Evolutionary conservation across 345 rosid species (phyloP).

Genomic region (Euphorbia lathyris): DNA sequence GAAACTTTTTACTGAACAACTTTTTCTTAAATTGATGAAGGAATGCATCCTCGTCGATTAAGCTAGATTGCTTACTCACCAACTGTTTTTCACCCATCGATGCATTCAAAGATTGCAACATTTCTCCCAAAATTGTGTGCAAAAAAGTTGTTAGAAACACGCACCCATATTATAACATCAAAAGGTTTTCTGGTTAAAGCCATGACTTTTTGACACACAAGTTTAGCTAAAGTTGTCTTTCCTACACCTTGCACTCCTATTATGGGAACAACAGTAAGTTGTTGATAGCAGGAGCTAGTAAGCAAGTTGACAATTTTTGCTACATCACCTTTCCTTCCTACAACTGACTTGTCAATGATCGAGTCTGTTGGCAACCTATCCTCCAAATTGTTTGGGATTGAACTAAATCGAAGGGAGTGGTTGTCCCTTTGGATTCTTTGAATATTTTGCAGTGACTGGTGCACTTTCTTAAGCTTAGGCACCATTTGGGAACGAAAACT

Average conservation of each 20-base stretch:
- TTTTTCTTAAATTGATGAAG: no score
- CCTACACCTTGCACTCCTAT: constrained; percentile 31
- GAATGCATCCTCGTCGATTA: no score
- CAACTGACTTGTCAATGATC: neutral
- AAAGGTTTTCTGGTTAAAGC: neutral
- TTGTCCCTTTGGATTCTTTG: no score
- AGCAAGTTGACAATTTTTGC: neutral
- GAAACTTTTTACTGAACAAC: no score
- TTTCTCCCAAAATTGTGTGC: no score
- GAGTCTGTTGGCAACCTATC: neutral
- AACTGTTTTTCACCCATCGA: no score
- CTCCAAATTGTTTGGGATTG: neutral
- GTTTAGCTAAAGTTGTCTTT: constrained; percentile 24
- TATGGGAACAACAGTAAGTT: constrained; percentile 9
- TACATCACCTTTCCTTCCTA: neutral
- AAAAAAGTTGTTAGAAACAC: neutral
- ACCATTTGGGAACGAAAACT: no score
- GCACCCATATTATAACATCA: neutral
- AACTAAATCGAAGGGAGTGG: no score
- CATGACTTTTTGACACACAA: neutral
- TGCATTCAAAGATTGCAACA: no score
- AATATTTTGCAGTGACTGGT: no score
- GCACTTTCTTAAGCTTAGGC: no score
- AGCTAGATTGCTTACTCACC: no score
- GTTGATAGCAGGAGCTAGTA: neutral